Evolutionary conservation across 108 stramenopile genomes (phyloP).

Genomic region (Schizochytrium sp.): DNA sequence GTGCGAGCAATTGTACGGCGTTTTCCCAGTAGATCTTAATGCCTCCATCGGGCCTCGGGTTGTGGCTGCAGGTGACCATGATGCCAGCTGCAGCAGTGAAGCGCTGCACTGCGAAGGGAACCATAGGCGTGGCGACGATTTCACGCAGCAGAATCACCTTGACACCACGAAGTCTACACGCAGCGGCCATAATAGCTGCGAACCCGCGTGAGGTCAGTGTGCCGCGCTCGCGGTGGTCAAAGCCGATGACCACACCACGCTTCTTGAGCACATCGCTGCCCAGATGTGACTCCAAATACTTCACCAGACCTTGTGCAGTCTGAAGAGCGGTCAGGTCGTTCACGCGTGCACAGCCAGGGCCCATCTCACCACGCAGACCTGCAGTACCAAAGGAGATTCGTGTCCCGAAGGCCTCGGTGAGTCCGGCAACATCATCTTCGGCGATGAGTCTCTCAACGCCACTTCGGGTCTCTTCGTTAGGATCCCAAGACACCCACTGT

Average conservation of each 20-base stretch:
- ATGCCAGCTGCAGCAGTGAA: constrained; percentile 84
- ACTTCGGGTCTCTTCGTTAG: constrained; percentile 64
- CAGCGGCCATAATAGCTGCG: constrained; percentile 86
- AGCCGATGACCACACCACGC: constrained; percentile 85
- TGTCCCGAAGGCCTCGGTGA: constrained; percentile 63
- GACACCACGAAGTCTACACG: constrained; percentile 84
- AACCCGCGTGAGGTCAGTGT: constrained; percentile 81
- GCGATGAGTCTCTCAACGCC: constrained; percentile 65
- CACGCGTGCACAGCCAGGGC: constrained; percentile 87
- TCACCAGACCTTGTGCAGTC: constrained; percentile 79
- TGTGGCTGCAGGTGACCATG: constrained; percentile 98
- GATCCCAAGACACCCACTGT: constrained; percentile 67
- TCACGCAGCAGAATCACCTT: constrained; percentile 85
- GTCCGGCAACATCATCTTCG: constrained; percentile 62
- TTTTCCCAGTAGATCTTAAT: constrained; percentile 97
- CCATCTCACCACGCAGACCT: constrained; percentile 89
- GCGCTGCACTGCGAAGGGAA: constrained; percentile 83
- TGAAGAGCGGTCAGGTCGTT: constrained; percentile 94
- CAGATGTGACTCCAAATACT: constrained; percentile 50
- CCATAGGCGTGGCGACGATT: constrained; percentile 88
- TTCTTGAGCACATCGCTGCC: constrained; percentile 63
- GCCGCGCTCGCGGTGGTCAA: constrained; percentile 86
- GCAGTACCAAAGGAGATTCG: constrained; percentile 88
- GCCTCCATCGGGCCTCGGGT: constrained; percentile 94
- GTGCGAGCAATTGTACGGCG: constrained; percentile 93